A percentile compares a stretch with the other conserved stretches of the same genome.
Conservation (phyloP, 2,329 filamentous ascomycete genomes). For the Sporothrix schenckii region DNA sequence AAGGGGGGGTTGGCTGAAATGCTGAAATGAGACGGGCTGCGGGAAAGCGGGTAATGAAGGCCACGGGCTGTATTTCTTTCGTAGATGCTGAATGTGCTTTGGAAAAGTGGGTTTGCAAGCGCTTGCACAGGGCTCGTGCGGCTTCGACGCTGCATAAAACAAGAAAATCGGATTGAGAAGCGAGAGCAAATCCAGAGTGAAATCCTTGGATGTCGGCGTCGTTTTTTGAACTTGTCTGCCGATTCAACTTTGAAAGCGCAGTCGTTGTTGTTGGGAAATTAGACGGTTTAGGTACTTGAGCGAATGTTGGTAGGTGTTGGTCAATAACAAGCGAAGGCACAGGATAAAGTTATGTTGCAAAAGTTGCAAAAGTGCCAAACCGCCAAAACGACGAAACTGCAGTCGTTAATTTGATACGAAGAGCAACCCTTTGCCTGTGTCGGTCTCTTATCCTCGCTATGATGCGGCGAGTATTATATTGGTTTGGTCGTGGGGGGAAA, state of each 20-base stretch:
- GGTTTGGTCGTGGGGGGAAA: not conserved
- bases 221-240: not conserved
- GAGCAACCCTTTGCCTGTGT: slow-evolving; percentile 1
- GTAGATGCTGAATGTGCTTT: not conserved
- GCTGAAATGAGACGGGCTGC: slow-evolving; percentile 25
- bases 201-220: not conserved
- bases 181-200: slow-evolving; percentile 1
- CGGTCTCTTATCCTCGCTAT: not conserved
- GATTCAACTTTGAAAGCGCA: not conserved
- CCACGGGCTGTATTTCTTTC: slow-evolving; percentile 13
- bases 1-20: slow-evolving; percentile 26
- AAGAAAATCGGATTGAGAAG: not conserved
- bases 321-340: not conserved
- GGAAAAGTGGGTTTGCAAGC: slow-evolving; percentile 1
- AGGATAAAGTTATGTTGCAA: not conserved
- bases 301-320: not conserved
- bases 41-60: slow-evolving; percentile 32
- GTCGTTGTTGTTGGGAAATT: not conserved
- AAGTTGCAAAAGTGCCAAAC: not conserved
- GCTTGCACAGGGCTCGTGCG: slow-evolving; percentile 8
- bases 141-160: slow-evolving; percentile 12
- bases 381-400: not conserved
- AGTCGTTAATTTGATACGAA: not conserved
- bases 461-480: not conserved
- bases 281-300: slow-evolving; percentile 6